A percentile compares a stretch with the other conserved stretches of the same genome.
phyloP scores from a whole-genome alignment of 129 eudicot species.

The Logfia minima region DNA sequence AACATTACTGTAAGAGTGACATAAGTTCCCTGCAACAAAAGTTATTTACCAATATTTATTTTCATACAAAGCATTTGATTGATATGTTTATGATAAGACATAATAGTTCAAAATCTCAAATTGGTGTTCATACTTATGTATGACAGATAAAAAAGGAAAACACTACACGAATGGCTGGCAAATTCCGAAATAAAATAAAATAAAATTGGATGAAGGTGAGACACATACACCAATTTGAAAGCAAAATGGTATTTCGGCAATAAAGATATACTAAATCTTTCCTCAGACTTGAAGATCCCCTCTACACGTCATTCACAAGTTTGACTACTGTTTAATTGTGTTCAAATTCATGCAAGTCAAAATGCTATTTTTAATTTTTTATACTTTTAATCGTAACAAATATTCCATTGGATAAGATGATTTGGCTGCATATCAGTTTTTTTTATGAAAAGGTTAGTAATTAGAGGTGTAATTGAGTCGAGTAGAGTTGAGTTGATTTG shows the following conservation, averaged over 20 bases:
- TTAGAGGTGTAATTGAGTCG: too few relatives aligned
- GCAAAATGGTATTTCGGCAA: constrained; percentile 22
- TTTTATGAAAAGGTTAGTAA: too few relatives aligned
- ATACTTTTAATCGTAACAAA: not conserved
- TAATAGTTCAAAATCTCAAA: too few relatives aligned
- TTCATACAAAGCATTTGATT: too few relatives aligned
- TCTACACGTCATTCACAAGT: constrained; percentile 23
- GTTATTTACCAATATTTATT: too few relatives aligned
- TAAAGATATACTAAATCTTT: constrained; percentile 32
- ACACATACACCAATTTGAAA: constrained; percentile 22
- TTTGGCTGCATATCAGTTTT: too few relatives aligned
- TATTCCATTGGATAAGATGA: not conserved
- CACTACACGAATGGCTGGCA: not conserved
- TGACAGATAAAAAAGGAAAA: too few relatives aligned
- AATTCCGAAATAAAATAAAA: not conserved
- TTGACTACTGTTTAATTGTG: constrained; percentile 21
- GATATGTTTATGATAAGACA: too few relatives aligned
- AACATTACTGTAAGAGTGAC: too few relatives aligned
- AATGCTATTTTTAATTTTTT: not conserved
- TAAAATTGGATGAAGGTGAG: constrained; percentile 9
- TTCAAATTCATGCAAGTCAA: not conserved
- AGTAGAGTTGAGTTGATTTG: too few relatives aligned
- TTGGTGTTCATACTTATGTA: too few relatives aligned
- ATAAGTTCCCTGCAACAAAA: too few relatives aligned
- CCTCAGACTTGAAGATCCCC: constrained; percentile 28